These are phyloP conservation scores for Phytophthora cryptogea DNA, from an alignment of 352 stramenopile genomes.

Conservation along the genomic window DNA sequence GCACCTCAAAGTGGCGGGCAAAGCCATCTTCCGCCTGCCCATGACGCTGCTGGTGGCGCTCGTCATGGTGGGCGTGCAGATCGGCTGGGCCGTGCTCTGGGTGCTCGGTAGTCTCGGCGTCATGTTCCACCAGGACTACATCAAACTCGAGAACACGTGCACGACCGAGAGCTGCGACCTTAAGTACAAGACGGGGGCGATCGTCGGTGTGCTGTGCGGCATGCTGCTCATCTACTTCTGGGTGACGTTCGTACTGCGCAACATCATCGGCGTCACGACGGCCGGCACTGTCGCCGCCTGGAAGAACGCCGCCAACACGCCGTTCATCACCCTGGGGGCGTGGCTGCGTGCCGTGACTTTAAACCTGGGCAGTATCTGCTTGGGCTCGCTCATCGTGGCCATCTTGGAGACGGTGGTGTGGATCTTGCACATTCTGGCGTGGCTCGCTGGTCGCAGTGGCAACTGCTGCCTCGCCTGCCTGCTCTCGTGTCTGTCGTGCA, in stretches of 20 bases:
- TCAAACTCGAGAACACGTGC: conserved; percentile 60
- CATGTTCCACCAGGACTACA: conserved; percentile 78
- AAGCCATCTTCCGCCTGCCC: conserved; percentile 83
- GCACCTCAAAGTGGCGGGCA: conserved; percentile 89
- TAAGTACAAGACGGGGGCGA: conserved; percentile 44
- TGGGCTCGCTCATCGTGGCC: conserved; percentile 91
- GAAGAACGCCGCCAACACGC: conserved; percentile 76
- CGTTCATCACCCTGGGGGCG: conserved; percentile 78
- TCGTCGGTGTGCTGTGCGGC: conserved; percentile 79
- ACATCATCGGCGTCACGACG: conserved; percentile 90
- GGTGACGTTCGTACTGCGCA: conserved; percentile 84
- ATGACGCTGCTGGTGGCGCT: conserved; percentile 86
- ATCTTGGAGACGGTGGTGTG: conserved; percentile 84
- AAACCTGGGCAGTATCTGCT: conserved; percentile 93
- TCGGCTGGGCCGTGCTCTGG: conserved; percentile 89
- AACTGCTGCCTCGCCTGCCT: conserved; percentile 81
- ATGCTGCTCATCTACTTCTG: conserved; percentile 95
- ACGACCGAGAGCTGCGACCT: conserved; percentile 54
- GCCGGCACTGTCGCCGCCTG: conserved; percentile 91
- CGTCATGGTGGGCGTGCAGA: conserved; percentile 82
- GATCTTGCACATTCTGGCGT: conserved; percentile 71
- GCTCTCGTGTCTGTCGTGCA: conserved; percentile 67
- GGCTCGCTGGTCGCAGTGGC: conserved; percentile 58
- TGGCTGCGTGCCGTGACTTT: conserved; percentile 84
- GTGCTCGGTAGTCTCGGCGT: conserved; percentile 80